Conservation (phyloP, 1,284 basidiomycete species). For the Trametes hirsuta region DNA sequence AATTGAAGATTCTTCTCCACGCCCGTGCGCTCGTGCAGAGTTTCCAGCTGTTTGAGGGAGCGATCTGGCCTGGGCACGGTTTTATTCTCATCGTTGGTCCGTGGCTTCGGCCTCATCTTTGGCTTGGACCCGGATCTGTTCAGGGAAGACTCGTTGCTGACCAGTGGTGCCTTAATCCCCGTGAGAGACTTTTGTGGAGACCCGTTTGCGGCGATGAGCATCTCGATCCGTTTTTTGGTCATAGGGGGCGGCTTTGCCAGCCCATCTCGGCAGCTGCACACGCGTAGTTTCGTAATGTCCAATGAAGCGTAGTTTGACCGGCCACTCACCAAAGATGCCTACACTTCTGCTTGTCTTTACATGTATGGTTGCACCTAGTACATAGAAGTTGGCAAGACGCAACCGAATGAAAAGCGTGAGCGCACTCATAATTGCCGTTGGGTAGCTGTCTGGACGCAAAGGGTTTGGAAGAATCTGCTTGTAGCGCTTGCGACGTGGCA, state of each 20-base stretch:
- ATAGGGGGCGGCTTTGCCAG: conserved; percentile 52
- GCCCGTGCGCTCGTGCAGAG: conserved; percentile 48
- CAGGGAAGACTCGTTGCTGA: neutral
- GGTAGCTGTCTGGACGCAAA: conserved; percentile 33
- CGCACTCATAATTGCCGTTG: conserved; percentile 59
- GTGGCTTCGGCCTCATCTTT: conserved; percentile 19
- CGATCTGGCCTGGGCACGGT: conserved; percentile 31
- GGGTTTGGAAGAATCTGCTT: neutral
- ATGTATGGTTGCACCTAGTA: conserved; percentile 74
- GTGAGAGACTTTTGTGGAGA: neutral
- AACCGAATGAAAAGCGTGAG: neutral
- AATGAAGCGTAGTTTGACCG: neutral
- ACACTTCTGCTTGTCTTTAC: conserved; percentile 76
- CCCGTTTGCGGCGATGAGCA: conserved; percentile 15
- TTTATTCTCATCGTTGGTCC: conserved; percentile 24
- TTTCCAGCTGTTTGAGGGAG: conserved; percentile 46
- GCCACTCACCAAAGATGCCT: conserved; percentile 69
- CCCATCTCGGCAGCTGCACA: conserved; percentile 70
- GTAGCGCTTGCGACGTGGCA: neutral
- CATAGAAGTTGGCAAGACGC: too few relatives aligned
- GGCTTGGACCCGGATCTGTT: neutral
- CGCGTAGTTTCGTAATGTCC: conserved; percentile 7
- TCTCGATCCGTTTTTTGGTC: conserved; percentile 37
- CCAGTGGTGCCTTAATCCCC: neutral
- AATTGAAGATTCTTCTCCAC: conserved; percentile 46